A percentile compares a stretch with the other conserved stretches of the same genome.
These are phyloP conservation scores for Oxyria digyna DNA, from an alignment of 148 eudicot genomes.

Conservation along the genomic window DNA sequence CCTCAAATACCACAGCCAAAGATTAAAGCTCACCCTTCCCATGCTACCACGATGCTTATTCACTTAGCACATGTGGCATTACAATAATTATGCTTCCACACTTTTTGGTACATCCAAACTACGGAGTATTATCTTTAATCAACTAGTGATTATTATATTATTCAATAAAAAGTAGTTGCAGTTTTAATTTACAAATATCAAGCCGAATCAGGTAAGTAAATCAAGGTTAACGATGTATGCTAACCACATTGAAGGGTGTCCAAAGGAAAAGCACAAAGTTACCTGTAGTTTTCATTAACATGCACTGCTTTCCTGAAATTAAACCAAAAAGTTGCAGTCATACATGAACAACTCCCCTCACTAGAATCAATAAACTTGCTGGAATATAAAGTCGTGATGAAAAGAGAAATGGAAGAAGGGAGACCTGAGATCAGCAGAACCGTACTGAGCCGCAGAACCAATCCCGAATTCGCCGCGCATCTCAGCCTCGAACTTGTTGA, in stretches of 20 bases:
- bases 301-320: constrained; percentile 76
- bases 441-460: constrained; percentile 95
- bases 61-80: not conserved
- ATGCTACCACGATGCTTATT: no score
- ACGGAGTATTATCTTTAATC: not conserved
- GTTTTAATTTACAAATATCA: not conserved
- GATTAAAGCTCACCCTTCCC: no score
- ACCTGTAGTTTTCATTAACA: constrained; percentile 90
- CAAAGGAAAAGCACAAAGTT: constrained; percentile 9
- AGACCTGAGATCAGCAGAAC: constrained; percentile 89
- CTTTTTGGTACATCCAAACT: no score
- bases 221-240: not conserved
- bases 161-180: not conserved
- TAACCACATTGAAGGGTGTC: not conserved
- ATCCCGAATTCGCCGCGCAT: constrained; percentile 87
- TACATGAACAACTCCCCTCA: not conserved
- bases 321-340: not conserved
- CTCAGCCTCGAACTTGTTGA: constrained; percentile 90
- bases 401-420: not conserved
- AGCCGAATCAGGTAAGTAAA: not conserved
- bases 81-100: not conserved
- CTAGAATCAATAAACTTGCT: not conserved
- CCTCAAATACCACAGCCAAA: not conserved
- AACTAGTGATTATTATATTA: not conserved
- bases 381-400: not conserved